Base-by-base conservation (phyloP, 2,329 filamentous ascomycete genomes). In the Thielaviopsis ethacetica region DNA sequence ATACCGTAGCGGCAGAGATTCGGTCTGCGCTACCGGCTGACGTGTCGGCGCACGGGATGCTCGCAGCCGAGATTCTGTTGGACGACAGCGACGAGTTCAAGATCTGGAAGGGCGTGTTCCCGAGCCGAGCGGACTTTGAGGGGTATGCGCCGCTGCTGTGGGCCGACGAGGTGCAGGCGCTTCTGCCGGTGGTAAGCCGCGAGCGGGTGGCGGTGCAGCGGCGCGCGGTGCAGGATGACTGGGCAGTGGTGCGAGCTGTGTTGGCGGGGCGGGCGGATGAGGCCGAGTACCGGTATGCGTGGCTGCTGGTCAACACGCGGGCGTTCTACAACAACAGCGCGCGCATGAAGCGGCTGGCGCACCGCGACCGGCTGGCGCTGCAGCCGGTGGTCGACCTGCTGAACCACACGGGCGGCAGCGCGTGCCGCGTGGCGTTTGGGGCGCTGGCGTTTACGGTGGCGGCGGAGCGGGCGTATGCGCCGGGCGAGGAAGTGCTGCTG, bases 371-470 rank as follows among this genome's bases (percentile, higher is more conserved):
- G 65, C 80, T 88, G 73, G 80, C 80, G 10, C 76, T 88, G 63
- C 84, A 83, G 68, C 86, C 86, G 0, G 83, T 87, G 41, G 81
- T 84, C 1, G 86, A 90, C 67, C 80, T 86, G 59, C 84, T 89
- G 73, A 90, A 81, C 64, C 78, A 79, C 65, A 34, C 30, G 30
- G 67, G 71, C 5, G 70, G 75, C 47, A 64, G 64, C 10, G 75
- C 75, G 27, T 84, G 81, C 68, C 68, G 72, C 15, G 80, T 82
- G 0, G 66, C 72, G 2, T 80, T 79, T 64, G 72, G 75, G 53
- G 62, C 68, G 0, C 67, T 70, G 1, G 75, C 76, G 5, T 87
- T 82, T 70, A 74, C 72, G 24, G 74, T 87, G 53, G 74, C 70
- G 19, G 76, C 81, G 2, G 70, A 75, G 53, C 68, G 71, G 1